Percentiles rank a stretch among this genome's conserved stretches.
Conservation (phyloP, 208 protist species). For the Crithidia brevicula region DNA sequence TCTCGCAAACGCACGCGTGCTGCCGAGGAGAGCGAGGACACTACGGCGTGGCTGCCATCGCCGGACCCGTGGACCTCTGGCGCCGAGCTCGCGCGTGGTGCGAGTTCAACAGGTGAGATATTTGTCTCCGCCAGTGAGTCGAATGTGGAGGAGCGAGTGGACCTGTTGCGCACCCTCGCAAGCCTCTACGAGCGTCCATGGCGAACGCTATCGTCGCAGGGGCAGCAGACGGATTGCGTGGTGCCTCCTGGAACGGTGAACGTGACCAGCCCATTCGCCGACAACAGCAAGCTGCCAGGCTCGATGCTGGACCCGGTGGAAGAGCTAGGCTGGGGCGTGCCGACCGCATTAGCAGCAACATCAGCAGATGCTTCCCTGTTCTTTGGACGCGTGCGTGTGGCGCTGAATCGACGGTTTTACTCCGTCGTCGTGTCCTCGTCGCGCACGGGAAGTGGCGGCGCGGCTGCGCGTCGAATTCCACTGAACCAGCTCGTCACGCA, state of each 20-base stretch:
- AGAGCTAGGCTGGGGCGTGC: conserved; percentile 50
- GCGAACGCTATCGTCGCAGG: conserved; percentile 54
- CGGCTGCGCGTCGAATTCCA: conserved; percentile 28
- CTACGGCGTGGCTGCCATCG: conserved; percentile 38
- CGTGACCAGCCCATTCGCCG: conserved; percentile 66
- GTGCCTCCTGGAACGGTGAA: conserved; percentile 76
- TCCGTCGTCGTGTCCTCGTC: conserved; percentile 13
- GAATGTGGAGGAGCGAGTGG: conserved; percentile 69
- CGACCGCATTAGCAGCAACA: not conserved
- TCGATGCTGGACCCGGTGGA: conserved; percentile 41
- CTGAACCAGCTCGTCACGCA: conserved; percentile 36
- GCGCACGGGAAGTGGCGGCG: not conserved
- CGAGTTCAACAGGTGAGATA: conserved; percentile 4
- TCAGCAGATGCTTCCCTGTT: not conserved
- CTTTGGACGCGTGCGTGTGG: conserved; percentile 22
- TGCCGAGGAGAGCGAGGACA: not conserved
- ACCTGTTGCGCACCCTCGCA: conserved; percentile 60
- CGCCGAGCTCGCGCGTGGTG: conserved; percentile 27
- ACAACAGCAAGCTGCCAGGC: conserved; percentile 42
- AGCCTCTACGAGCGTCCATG: conserved; percentile 71
- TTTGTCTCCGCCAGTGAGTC: conserved; percentile 69
- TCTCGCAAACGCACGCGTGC: conserved; percentile 22
- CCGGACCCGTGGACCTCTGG: conserved; percentile 67
- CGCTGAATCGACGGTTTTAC: conserved; percentile 26
- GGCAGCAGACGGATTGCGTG: conserved; percentile 78